Conservation (phyloP, 371 early-diverging fungal species). For the Apophysomyces sp. region DNA sequence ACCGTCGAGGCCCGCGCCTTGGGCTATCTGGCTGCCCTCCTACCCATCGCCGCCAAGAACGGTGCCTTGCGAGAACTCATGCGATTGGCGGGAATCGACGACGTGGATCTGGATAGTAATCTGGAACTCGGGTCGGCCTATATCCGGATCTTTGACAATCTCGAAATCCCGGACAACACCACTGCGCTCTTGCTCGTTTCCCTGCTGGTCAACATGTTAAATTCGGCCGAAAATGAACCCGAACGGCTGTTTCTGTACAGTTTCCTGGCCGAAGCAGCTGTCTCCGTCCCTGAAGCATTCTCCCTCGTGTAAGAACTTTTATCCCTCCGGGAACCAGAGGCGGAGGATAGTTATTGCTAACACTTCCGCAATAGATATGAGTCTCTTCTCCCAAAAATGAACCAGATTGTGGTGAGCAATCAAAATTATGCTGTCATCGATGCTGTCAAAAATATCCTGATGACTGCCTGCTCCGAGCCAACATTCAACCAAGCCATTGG, state of each 20-base stretch:
- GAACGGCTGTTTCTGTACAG: constrained; percentile 84
- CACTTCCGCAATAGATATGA: constrained; percentile 52
- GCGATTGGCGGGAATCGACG: constrained; percentile 56
- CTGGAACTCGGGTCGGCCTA: constrained; percentile 51
- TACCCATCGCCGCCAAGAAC: constrained; percentile 70
- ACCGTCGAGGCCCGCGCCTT: constrained; percentile 62
- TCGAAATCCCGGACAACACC: constrained; percentile 69
- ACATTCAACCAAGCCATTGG: constrained; percentile 35
- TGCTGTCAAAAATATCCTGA: constrained; percentile 72
- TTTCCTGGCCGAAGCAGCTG: constrained; percentile 78
- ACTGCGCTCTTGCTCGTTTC: constrained; percentile 75
- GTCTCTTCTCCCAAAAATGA: constrained; percentile 74
- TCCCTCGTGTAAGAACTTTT: constrained; percentile 67
- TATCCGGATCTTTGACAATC: constrained; percentile 64
- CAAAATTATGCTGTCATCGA: constrained; percentile 72
- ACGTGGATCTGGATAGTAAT: constrained; percentile 52
- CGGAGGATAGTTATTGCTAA: neutral
- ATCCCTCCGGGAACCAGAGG: too few relatives aligned
- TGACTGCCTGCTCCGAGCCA: constrained; percentile 71
- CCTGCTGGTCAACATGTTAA: constrained; percentile 77
- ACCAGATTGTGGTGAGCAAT: constrained; percentile 68
- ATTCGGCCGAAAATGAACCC: constrained; percentile 80
- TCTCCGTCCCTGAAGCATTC: constrained; percentile 73
- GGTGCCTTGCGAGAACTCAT: constrained; percentile 62
- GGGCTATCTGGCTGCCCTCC: constrained; percentile 75